These are phyloP conservation scores for Penicillium lividum DNA, from an alignment of 495 filamentous ascomycete genomes.

Conservation along the genomic window DNA sequence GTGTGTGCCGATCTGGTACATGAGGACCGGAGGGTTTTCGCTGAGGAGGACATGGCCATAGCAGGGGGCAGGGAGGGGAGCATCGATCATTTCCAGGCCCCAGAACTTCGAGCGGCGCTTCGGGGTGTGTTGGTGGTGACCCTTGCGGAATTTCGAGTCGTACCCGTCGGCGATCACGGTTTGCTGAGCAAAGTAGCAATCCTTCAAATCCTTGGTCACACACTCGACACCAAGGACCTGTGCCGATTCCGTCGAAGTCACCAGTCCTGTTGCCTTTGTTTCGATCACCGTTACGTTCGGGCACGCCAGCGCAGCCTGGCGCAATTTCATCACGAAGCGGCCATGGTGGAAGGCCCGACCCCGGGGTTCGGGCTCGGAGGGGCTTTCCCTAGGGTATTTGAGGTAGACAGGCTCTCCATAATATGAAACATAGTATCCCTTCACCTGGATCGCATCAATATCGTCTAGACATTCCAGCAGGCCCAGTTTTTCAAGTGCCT, in stretches of 20 bases:
- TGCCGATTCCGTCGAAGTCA: constrained; percentile 57
- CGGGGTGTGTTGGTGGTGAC: constrained; percentile 67
- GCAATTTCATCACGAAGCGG: constrained; percentile 74
- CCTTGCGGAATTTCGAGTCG: constrained; percentile 87
- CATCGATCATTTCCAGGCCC: constrained; percentile 88
- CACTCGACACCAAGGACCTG: constrained; percentile 77
- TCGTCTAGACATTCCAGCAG: constrained; percentile 79
- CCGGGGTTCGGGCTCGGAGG: constrained; percentile 48
- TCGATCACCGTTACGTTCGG: constrained; percentile 74
- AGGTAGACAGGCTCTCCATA: constrained; percentile 76
- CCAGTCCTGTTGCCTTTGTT: constrained; percentile 63
- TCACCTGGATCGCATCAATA: constrained; percentile 80
- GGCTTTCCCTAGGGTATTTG: constrained; percentile 58
- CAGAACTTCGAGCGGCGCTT: constrained; percentile 81
- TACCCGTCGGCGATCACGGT: constrained; percentile 94
- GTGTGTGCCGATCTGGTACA: constrained; percentile 96
- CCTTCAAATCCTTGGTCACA: constrained; percentile 57
- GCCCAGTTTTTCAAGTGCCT: constrained; percentile 78
- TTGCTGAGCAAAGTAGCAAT: constrained; percentile 80
- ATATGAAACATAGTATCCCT: constrained; percentile 88
- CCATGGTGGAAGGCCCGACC: constrained; percentile 83
- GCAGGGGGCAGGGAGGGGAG: constrained; percentile 65
- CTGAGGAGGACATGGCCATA: constrained; percentile 89
- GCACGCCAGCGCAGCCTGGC: constrained; percentile 63
- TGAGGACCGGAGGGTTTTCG: constrained; percentile 72